Conservation (phyloP, 768 basidiomycete genomes). For the Hysterangium stoloniferum region DNA sequence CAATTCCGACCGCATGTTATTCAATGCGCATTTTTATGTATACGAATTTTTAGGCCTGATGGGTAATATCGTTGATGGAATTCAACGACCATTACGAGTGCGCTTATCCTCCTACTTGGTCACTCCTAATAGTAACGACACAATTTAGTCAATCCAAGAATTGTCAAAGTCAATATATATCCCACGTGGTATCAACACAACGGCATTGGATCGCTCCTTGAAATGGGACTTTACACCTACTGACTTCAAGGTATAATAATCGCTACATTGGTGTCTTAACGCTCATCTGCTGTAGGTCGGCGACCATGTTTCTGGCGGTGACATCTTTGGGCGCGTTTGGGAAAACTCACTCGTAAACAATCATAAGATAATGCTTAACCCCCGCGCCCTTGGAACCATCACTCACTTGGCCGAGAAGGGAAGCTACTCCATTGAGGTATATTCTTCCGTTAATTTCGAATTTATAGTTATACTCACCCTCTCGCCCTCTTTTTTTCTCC, state of each 20-base stretch:
- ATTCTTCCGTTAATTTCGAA: conserved; percentile 20
- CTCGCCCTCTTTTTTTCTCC: conserved; percentile 3
- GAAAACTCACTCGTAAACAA: conserved; percentile 96
- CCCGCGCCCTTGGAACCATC: conserved; percentile 91
- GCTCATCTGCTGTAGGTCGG: conserved; percentile 51
- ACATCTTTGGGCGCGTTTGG: conserved; percentile 91
- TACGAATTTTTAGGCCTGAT: conserved; percentile 71
- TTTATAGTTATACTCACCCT: too few species aligned
- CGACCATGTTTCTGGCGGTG: conserved; percentile 95
- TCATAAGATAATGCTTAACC: conserved; percentile 96
- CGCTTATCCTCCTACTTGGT: conserved; percentile 29
- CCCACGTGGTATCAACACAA: conserved; percentile 96
- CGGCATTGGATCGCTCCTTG: conserved; percentile 79
- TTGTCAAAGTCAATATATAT: conserved; percentile 99
- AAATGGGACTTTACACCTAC: conserved; percentile 94
- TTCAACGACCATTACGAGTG: conserved; percentile 86
- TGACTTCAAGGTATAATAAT: conserved; percentile 54
- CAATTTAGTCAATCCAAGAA: conserved; percentile 81
- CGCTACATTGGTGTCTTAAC: conserved; percentile 5
- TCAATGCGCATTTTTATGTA: background rate
- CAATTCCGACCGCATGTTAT: conserved; percentile 15
- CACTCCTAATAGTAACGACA: conserved; percentile 9
- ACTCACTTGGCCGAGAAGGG: conserved; percentile 92
- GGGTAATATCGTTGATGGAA: conserved; percentile 99
- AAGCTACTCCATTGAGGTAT: conserved; percentile 82